Conservation (phyloP, 495 filamentous ascomycete genomes). For the Trichocladium uniseriatum region DNA sequence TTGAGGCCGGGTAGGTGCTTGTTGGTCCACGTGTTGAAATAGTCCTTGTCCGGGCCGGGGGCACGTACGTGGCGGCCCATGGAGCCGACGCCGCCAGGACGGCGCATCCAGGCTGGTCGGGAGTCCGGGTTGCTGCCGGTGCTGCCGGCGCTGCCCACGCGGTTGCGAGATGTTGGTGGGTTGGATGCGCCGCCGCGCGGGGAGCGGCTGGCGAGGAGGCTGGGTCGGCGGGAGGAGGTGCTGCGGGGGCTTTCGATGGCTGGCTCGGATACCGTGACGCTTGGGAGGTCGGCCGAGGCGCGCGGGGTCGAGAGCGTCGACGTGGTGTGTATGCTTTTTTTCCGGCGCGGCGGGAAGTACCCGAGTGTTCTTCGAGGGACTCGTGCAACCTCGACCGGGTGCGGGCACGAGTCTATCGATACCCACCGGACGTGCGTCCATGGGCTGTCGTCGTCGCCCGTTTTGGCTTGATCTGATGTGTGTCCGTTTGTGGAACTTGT, state of each 20-base stretch:
- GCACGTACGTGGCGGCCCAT: slow-evolving; percentile 55
- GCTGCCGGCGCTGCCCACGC: slow-evolving; percentile 23
- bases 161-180: slow-evolving; percentile 13
- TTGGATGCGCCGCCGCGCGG: background rate
- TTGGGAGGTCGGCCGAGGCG: slow-evolving; percentile 52
- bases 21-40: slow-evolving; percentile 67
- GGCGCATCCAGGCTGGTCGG: slow-evolving; percentile 51
- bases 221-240: slow-evolving; percentile 33
- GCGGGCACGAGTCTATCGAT: slow-evolving; percentile 54
- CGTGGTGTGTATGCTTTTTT: slow-evolving; percentile 55
- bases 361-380: slow-evolving; percentile 73
- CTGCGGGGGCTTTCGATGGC: slow-evolving; percentile 27
- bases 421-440: slow-evolving; percentile 90
- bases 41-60: slow-evolving; percentile 74
- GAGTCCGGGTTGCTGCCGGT: slow-evolving; percentile 22
- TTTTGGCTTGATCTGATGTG: slow-evolving; percentile 14
- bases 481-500: slow-evolving; percentile 22
- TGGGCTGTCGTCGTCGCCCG: slow-evolving; percentile 38
- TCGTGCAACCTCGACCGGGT: slow-evolving; percentile 75
- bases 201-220: slow-evolving; percentile 19
- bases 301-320: slow-evolving; percentile 53
- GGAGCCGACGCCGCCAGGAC: slow-evolving; percentile 78
- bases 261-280: slow-evolving; percentile 23
- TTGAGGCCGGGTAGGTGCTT: slow-evolving; percentile 66
- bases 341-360: slow-evolving; percentile 83